Base-by-base conservation (phyloP, 2,329 filamentous ascomycete genomes). In the Fusarium drepaniforme region DNA sequence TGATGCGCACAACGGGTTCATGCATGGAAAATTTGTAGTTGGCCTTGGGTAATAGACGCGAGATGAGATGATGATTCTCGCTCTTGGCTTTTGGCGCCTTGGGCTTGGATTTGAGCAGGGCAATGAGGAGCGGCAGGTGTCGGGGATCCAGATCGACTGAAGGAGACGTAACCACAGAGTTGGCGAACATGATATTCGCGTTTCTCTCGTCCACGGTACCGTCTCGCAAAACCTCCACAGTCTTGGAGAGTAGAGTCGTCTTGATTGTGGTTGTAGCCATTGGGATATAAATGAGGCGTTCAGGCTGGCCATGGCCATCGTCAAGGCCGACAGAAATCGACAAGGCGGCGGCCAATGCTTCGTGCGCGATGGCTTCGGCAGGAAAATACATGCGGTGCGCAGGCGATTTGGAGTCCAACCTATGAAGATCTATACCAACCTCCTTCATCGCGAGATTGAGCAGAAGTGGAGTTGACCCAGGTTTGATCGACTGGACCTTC, bases 351-450 rank as follows among this genome's bases (percentile, higher is more conserved):
- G 97, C 90, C 40, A 99, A 88, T 13, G 96, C 97, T 86, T 99
- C 96, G 82, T 99, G 97, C 15, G 97, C 97, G 79, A 98, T 92
- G 81, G 98, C 97, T 72, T 95, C 93, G 25, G 93, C 91, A 3
- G 96, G 94, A 81, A 99, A 99, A 83, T 99, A 98, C 97, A 98
- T 99, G 73, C 97, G 92, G 86, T 99, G 97, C 0, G 96, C 95
- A 1, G 97, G 95, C 18, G 96, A 98, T 78, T 94, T 96, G 49
- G 94, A 93, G 81, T 99, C 96, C 65, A 99, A 89, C 25, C 96
- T 92, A 81, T 98, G 93, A 46, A 99, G 86, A 80, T 99, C 97
- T 80, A 99, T 90, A 70, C 96, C 96, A 49, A 99, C 91, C 82
- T 99, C 97, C 82, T 99, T 98, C 90, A 98, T 97, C 8, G 96